These are phyloP conservation scores for Pleomassaria siparia DNA, from an alignment of 2,329 filamentous ascomycete species.

Conservation along the genomic window DNA sequence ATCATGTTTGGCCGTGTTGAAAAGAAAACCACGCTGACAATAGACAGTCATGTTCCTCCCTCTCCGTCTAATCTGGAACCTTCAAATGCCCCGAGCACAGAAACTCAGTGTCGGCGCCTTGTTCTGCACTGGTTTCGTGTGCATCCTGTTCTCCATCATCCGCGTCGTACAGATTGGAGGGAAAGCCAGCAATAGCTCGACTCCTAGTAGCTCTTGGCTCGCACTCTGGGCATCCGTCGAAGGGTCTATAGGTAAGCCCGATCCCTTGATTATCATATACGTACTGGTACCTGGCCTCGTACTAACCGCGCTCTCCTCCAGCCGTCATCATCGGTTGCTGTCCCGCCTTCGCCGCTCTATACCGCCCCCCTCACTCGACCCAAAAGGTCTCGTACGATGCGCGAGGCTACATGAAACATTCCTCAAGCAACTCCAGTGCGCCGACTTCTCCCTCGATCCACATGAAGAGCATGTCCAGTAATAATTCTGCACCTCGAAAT, in stretches of 20 bases:
- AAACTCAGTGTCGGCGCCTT: slow-evolving; percentile 37
- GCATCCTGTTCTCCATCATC: slow-evolving; percentile 28
- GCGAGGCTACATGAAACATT: slow-evolving; percentile 18
- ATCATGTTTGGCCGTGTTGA: background rate
- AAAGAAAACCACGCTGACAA: background rate
- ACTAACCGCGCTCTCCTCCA: too few species aligned
- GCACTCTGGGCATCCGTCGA: slow-evolving; percentile 43
- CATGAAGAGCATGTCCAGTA: slow-evolving; percentile 13
- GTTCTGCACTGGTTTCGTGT: slow-evolving; percentile 28
- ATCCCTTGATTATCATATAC: too few species aligned
- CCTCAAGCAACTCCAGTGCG: slow-evolving; percentile 6
- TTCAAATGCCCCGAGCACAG: slow-evolving; percentile 36
- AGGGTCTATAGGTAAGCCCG: slow-evolving; percentile 34
- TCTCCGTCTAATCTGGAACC: slow-evolving; percentile 39
- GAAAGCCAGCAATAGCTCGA: slow-evolving; percentile 25
- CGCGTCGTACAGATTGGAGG: slow-evolving; percentile 37
- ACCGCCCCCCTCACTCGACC: slow-evolving; percentile 6
- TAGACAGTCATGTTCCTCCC: slow-evolving; percentile 42
- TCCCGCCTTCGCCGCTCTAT: slow-evolving; percentile 20
- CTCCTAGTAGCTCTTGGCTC: slow-evolving; percentile 39
- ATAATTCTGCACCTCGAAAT: too few species aligned
- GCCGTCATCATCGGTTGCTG: slow-evolving; percentile 31
- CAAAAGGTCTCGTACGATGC: slow-evolving; percentile 7
- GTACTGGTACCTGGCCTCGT: too few species aligned
- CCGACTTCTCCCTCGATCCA: background rate